Evolutionary conservation across 139 green algal species (phyloP), one percentile per base, ranked within the genome.

Genomic region (Ettlia oleoabundans): DNA sequence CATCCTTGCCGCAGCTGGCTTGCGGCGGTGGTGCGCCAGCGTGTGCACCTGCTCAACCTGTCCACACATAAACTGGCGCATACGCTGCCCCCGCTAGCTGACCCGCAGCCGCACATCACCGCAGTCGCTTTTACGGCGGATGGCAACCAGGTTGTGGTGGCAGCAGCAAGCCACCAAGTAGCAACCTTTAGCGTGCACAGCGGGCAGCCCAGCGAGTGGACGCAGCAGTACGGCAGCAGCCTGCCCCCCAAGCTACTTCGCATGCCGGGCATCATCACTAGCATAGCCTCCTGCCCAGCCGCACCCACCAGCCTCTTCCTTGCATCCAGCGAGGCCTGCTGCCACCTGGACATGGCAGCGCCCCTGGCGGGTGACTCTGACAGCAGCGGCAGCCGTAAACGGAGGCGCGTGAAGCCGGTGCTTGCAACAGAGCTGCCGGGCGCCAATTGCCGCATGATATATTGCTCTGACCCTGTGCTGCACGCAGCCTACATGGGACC

Each of bases 61-160:
- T 30, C 40, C 8, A 42, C 22, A 30, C 73, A 65, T 52, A 68
- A 79, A 26, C 68, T 81, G 3, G 51, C 42, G n/a, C 8, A 28
- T 22, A 30, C 38, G 26, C 52, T 78, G 51, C 70, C 62, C 7
- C 64, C 75, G 13, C 41, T 75, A 63, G n/a, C 53, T 4, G 71
- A 84, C 30, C 61, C 67, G 2, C 51, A 53, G 2, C 78, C 64
- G 0, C 64, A 86, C 2, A 71, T 94, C 53, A 90, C 85, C 1
- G 84, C 88, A 1, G 10, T 93, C 4, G 84, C 82, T 1, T 94
- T 96, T 74, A 87, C 76, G 28, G 62, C 85, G 3, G 88, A 91
- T 75, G 81, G 90, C 42, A 75, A 85, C 51, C 38, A 37, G 5
- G 43, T 96, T 32, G 89, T 86, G 18, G 69, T 92, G 3, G 90